Conservation (phyloP, 2,329 filamentous ascomycete genomes). For the Scedosporium minutisporum region DNA sequence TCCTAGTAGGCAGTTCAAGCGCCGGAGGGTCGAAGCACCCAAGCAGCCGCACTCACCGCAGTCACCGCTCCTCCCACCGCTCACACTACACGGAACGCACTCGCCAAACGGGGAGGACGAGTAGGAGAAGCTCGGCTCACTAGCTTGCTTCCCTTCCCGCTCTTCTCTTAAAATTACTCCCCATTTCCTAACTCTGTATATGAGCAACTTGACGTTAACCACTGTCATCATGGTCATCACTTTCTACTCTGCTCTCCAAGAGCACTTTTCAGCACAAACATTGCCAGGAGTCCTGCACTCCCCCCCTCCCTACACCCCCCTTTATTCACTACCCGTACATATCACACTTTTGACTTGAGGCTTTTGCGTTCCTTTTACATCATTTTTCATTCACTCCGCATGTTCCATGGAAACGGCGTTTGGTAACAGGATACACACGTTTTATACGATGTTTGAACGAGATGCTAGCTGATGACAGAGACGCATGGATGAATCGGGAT, state of each 20-base stretch:
- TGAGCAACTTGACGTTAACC: not conserved
- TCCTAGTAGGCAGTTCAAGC: constrained; percentile 13
- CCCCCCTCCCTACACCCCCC: too few relatives aligned
- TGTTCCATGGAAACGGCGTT: constrained; percentile 2
- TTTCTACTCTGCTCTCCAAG: not conserved
- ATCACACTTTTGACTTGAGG: too few relatives aligned
- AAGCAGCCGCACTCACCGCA: not conserved
- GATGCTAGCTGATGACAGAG: not conserved
- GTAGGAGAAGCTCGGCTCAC: not conserved
- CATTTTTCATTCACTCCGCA: not conserved
- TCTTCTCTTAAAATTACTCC: not conserved
- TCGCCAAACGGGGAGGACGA: constrained; percentile 2
- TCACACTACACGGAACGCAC: constrained; percentile 10
- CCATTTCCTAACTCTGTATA: not conserved
- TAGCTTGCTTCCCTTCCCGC: constrained; percentile 14
- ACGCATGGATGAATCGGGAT: not conserved
- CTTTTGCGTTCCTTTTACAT: not conserved
- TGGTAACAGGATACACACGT: not conserved
- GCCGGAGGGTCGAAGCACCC: constrained; percentile 10
- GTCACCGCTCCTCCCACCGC: constrained; percentile 1
- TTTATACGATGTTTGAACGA: not conserved
- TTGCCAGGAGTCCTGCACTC: too few relatives aligned
- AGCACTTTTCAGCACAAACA: not conserved
- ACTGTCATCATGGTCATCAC: too few relatives aligned
- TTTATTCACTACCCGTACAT: too few relatives aligned